Base-by-base conservation (phyloP, 352 stramenopile species). In the Phytophthora ohioensis region DNA sequence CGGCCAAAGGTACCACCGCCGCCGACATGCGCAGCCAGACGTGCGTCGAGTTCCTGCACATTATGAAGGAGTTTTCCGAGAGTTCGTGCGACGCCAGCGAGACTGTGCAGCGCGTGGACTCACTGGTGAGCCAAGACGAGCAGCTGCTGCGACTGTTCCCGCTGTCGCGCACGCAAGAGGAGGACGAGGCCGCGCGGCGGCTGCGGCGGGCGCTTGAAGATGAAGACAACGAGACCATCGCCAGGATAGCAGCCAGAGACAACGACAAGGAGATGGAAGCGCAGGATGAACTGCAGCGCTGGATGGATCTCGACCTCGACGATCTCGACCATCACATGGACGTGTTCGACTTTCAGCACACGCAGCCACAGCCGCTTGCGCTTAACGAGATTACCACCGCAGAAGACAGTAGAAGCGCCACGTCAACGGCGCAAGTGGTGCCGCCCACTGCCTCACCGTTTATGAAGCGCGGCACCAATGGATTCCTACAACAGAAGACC, bases 51-150 rank as follows among this genome's bases (percentile, higher is more conserved):
- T 91, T 91, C 64, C 68, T 91, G 71, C 79, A 86, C 71, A 91
- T 91, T 62, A 91, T 91, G 83, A 88, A 88, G 54, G 83, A 91
- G 68, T 91, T 90, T 60, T 86, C 77, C 11, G 79, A 89, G 67
- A 85, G 76, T 52, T 90, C 81, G 32, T 91, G 83, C 73, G 77
- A 85, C 60, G 79, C 81, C 52, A 88, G 49, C 57, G 83, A 91
- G 69, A 83, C 80, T 53, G 80, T 87, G 45, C 77, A 90, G 67
- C 83, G 83, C 35, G 82, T 91, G 48, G 80, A 91, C 65, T 91
- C 83, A 65, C 75, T 91, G 12, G 76, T 85, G 66, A 80, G 78
- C 60, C 79, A 90, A 66, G 82, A 89, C 55, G 75, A 82, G 59
- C 71, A 87, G 46, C 68, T 90, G 55, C 73, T 88, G 60, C 75